Percentiles rank a stretch among this genome's conserved stretches.
Conservation (phyloP, 2,329 filamentous ascomycete genomes). For the Dothiorella sarmentorum region DNA sequence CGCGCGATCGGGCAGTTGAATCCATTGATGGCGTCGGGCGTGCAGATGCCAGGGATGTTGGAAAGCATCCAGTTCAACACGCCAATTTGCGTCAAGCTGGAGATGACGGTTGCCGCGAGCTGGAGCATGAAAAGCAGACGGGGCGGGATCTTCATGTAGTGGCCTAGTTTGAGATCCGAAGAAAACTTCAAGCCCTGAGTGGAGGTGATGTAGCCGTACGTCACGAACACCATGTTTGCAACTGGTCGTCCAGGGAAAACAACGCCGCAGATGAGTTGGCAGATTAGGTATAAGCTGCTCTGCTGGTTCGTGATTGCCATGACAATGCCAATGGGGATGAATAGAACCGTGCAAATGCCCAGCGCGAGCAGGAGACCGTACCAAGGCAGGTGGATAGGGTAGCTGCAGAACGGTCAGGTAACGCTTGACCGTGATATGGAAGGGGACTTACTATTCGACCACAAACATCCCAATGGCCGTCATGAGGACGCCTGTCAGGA, state of each 20-base stretch:
- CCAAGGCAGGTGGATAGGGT: conserved; percentile 77
- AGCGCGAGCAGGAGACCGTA: conserved; percentile 79
- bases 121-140: conserved; percentile 76
- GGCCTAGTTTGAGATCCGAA: conserved; percentile 79
- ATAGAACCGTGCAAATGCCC: conserved; percentile 73
- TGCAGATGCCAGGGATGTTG: conserved; percentile 75
- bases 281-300: conserved; percentile 80
- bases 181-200: conserved; percentile 88
- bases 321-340: conserved; percentile 87
- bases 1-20: conserved; percentile 85
- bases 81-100: conserved; percentile 74
- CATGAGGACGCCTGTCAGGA: conserved; percentile 72
- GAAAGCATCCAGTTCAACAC: conserved; percentile 89
- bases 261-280: conserved; percentile 77
- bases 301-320: conserved; percentile 93
- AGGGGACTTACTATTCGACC: conserved; percentile 68
- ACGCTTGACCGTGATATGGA: conserved; percentile 22
- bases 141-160: conserved; percentile 85
- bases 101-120: conserved; percentile 70
- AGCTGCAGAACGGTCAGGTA: conserved; percentile 23
- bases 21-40: conserved; percentile 73
- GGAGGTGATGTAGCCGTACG: conserved; percentile 85
- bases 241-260: conserved; percentile 82
- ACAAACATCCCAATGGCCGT: conserved; percentile 76
- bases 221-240: conserved; percentile 91